Evolutionary conservation across 805 yeast species (phyloP).

Genomic region (Ogataea dorogensis): DNA sequence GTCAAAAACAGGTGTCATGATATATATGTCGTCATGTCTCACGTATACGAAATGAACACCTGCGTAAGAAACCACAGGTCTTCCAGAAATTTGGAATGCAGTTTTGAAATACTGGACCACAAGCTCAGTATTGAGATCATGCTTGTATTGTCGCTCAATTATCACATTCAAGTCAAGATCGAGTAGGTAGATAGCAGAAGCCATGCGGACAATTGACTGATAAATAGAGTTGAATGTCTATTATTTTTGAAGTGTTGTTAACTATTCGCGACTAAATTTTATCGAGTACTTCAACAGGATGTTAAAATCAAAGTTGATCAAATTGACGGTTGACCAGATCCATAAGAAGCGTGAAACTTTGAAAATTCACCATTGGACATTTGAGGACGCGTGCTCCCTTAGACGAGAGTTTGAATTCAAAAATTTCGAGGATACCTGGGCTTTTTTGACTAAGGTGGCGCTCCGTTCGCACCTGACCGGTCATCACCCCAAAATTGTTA

Average conservation of each 20-base stretch:
- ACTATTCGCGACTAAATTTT: conserved; percentile 3
- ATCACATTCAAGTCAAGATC: conserved; percentile 31
- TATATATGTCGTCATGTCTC: conserved; percentile 42
- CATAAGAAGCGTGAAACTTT: conserved; percentile 12
- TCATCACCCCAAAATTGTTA: conserved; percentile 71
- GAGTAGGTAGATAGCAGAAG: conserved; percentile 36
- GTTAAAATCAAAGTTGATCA: conserved; percentile 30
- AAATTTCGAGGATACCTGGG: conserved; percentile 64
- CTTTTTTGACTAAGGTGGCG: conserved; percentile 57
- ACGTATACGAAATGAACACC: conserved; percentile 59
- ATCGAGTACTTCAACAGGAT: conserved; percentile 23
- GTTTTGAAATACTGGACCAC: conserved; percentile 33
- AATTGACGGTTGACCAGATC: conserved; percentile 27
- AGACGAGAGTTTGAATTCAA: conserved; percentile 37
- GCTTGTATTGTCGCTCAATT: conserved; percentile 35
- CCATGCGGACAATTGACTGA: conserved; percentile 27
- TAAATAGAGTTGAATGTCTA: too few species aligned
- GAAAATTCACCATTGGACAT: conserved; percentile 1
- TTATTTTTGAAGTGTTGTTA: conserved; percentile 3
- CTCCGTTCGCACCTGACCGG: conserved; percentile 54
- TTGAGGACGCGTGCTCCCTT: neutral
- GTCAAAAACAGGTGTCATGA: conserved; percentile 41
- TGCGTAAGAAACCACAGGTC: conserved; percentile 46
- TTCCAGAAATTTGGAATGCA: conserved; percentile 18
- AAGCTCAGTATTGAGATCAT: conserved; percentile 27